A percentile compares a stretch with the other conserved stretches of the same genome.
These are phyloP conservation scores for Chlamydomonas sp. DNA, from an alignment of 139 green algal genomes.

Conservation along the genomic window DNA sequence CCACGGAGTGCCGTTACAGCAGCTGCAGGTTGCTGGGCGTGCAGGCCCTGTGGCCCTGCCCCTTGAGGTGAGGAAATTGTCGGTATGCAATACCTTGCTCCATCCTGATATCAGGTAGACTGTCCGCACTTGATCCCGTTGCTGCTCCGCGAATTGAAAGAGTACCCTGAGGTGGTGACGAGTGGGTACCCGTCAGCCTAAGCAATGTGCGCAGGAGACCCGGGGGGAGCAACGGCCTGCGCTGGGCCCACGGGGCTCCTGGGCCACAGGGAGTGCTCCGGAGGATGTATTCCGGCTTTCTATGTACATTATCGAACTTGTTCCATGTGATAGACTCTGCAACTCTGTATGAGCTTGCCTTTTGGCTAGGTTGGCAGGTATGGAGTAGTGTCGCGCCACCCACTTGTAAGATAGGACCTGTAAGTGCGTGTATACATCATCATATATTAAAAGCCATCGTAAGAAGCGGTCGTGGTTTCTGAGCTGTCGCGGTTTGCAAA, in stretches of 20 bases:
- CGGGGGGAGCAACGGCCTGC: no score
- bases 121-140: slow-evolving; percentile 29
- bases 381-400: slow-evolving; percentile 33
- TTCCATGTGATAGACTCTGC: no score
- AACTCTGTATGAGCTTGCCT: not conserved
- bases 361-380: slow-evolving; percentile 32
- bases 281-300: no score
- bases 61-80: no score
- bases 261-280: no score
- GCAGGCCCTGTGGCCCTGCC: no score
- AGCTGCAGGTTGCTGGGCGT: not conserved
- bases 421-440: not conserved
- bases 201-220: no score
- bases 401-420: slow-evolving; percentile 41
- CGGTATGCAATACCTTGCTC: not conserved
- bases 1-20: not conserved
- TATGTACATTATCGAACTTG: no score
- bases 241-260: no score
- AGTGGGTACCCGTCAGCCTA: not conserved
- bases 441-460: not conserved
- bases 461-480: not conserved
- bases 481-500: not conserved
- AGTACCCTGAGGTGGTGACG: not conserved
- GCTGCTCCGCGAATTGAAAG: slow-evolving; percentile 33
- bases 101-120: slow-evolving; percentile 35